Evolutionary conservation across 306 rosid genomes (phyloP).

Genomic region (Psophocarpus tetragonolobus): DNA sequence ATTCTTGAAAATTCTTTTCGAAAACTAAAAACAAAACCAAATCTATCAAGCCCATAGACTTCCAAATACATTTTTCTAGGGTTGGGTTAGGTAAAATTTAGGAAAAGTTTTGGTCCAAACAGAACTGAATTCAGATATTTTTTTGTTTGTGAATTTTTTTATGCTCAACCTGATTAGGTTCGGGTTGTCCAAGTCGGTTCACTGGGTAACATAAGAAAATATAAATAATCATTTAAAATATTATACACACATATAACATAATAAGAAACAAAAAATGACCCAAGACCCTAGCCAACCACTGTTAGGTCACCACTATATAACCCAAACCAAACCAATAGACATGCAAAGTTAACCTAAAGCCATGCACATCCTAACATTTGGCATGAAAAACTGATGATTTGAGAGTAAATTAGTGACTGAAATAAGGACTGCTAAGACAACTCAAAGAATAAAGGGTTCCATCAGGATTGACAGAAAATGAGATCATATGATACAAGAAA

Average conservation of each 20-base stretch:
- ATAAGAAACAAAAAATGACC: background rate
- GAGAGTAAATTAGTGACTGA: background rate
- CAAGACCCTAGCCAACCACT: background rate
- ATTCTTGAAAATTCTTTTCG: too few species aligned
- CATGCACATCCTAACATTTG: background rate
- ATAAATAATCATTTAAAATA: background rate
- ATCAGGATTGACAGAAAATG: background rate
- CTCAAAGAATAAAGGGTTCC: background rate
- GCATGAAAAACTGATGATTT: background rate
- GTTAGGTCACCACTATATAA: background rate
- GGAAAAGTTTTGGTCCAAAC: background rate
- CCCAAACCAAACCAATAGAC: background rate
- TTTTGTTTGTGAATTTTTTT: background rate
- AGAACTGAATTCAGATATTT: background rate
- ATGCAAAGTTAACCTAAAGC: background rate
- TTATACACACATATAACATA: background rate
- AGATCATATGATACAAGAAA: background rate
- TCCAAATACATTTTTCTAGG: background rate
- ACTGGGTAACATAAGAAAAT: background rate
- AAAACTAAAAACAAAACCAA: too few species aligned
- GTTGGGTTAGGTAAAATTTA: background rate
- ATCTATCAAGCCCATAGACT: too few species aligned
- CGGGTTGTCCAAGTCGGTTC: background rate
- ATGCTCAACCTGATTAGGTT: background rate
- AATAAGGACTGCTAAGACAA: background rate